A percentile compares a stretch with the other conserved stretches of the same genome.
These are phyloP conservation scores for Powellomyces hirtus DNA, from an alignment of 192 early-diverging fungal species.

Conservation along the genomic window DNA sequence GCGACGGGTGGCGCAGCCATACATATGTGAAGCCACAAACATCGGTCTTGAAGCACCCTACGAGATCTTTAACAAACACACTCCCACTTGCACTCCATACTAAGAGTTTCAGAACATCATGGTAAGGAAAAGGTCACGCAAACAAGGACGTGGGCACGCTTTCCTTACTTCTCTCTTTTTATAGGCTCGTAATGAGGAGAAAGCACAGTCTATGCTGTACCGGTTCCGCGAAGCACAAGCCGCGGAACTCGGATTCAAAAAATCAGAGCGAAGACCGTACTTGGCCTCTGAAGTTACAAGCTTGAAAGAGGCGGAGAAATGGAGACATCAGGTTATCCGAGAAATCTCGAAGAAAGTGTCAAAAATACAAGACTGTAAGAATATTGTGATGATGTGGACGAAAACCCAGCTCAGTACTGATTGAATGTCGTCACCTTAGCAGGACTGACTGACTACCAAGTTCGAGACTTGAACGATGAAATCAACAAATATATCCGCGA, in stretches of 20 bases:
- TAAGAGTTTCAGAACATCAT: too few relatives aligned
- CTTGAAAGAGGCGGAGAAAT: conserved; percentile 82
- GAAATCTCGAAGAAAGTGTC: conserved; percentile 87
- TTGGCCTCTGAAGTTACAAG: conserved; percentile 67
- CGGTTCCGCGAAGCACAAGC: conserved; percentile 94
- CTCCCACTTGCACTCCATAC: too few relatives aligned
- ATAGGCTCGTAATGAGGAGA: conserved; percentile 94
- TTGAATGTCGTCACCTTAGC: conserved; percentile 41
- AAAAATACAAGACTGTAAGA: conserved; percentile 85
- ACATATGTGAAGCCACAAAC: too few relatives aligned
- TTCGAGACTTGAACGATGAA: conserved; percentile 92
- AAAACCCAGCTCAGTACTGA: not conserved
- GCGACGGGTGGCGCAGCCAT: too few relatives aligned
- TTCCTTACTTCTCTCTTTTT: too few relatives aligned
- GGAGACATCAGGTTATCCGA: conserved; percentile 84
- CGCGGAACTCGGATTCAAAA: conserved; percentile 71
- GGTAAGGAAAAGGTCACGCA: too few relatives aligned
- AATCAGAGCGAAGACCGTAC: conserved; percentile 71
- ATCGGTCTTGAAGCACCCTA: too few relatives aligned
- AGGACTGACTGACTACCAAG: conserved; percentile 82
- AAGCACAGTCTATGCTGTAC: conserved; percentile 97
- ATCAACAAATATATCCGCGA: conserved; percentile 93
- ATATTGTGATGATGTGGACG: not conserved
- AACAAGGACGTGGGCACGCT: too few relatives aligned
- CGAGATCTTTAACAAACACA: too few relatives aligned